Evolutionary conservation across 345 rosid species (phyloP).

Genomic region (Psidium friedrichsthalianum): DNA sequence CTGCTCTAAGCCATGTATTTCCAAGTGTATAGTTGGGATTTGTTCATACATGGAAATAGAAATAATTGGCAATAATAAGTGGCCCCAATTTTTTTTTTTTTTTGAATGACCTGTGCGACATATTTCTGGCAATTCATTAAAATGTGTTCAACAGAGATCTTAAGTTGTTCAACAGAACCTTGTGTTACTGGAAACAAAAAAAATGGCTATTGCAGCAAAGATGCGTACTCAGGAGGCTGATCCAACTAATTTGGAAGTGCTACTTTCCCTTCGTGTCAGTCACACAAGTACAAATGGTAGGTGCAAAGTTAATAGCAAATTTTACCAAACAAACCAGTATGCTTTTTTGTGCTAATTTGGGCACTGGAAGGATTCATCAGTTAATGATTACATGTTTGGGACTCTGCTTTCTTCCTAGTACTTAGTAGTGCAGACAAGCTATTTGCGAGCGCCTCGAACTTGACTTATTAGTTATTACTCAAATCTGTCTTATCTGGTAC

Average conservation of each 20-base stretch:
- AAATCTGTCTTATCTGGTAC: background rate
- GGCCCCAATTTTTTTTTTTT: background rate
- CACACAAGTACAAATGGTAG: conserved; percentile 98
- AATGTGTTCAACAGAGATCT: background rate
- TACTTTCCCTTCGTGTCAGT: conserved; percentile 98
- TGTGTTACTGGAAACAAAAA: background rate
- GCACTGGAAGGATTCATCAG: background rate
- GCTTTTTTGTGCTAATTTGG: background rate
- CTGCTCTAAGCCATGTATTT: background rate
- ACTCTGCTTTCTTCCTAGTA: background rate
- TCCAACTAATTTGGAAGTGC: conserved; percentile 92
- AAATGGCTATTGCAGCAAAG: conserved; percentile 97
- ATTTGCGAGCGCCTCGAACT: background rate
- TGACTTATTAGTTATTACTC: background rate
- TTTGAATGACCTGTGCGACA: background rate
- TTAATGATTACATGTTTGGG: background rate
- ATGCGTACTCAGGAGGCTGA: conserved; percentile 96
- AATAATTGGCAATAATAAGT: background rate
- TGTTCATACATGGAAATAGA: background rate
- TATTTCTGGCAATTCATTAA: background rate
- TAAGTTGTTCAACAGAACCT: background rate
- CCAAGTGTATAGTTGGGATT: background rate
- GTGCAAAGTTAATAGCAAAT: conserved; percentile 6
- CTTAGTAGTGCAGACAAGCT: background rate
- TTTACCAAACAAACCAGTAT: background rate